Evolutionary conservation across 1,139 yeast genomes (phyloP), one percentile per base, ranked within the genome.

Genomic region (Magnusiomyces sp.): DNA sequence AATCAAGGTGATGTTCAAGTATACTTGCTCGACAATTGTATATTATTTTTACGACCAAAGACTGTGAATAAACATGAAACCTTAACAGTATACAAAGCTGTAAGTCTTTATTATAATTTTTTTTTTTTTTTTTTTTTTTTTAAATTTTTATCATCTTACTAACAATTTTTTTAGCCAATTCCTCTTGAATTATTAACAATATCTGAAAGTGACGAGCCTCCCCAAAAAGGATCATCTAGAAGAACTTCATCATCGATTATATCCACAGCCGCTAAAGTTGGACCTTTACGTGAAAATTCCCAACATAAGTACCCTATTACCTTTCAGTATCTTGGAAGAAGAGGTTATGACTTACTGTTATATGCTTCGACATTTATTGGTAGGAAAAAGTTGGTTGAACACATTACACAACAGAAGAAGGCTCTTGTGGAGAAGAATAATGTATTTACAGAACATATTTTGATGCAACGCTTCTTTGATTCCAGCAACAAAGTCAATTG

Each of bases 21-120:
- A 45, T 92, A 90, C 63, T 65, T 92, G 50, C 80, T 92, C 63
- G 98, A 92, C 65, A 95, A 92, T 66, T 89, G 94, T 48, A 65
- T 92, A 41, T 70, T 94, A 54, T 83, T 92, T 66, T 90, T 89
- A 38, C 84, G 92, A 62, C 85, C 86, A 52, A 94, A 90, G 66
- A 74, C 84, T 33, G 89, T 87, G 54, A 89, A 88, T 64, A 90
- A 92, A 65, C 77, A 95, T 59, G 97, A 92, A 59, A 95, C 85
- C 55, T 84, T 85, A 61, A 86, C 89, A 62, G 97, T 92, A 14
- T 87, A 83, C 66, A 94, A 94, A 61, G 79, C 45, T 39, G 53
- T 50, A 40, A 29, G 53, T 29, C 20, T 19, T 5, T 19, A n/a
- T 23, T 34, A 16, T 40, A 23, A 16, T 14, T 36, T 42, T 42